A percentile compares a stretch with the other conserved stretches of the same genome.
Evolutionary conservation across 768 basidiomycete genomes (phyloP).

Genomic region (Lentinus brumalis): DNA sequence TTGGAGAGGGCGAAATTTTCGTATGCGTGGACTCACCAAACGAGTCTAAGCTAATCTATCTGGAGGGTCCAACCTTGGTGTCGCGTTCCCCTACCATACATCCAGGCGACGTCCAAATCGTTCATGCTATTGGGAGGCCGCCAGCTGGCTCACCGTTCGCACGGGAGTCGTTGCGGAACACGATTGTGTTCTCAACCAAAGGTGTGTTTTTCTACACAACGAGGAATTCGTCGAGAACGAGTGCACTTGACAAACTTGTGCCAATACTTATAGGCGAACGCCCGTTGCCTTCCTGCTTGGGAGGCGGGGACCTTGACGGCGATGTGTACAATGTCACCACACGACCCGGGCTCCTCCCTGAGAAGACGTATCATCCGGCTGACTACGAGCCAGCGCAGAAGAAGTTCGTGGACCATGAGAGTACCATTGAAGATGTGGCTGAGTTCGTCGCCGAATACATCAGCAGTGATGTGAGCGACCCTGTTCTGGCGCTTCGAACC

Average conservation of each 20-base stretch:
- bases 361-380: conserved; percentile 40
- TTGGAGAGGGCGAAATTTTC: conserved; percentile 60
- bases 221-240: no score
- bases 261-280: conserved; percentile 44
- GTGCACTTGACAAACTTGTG: neutral
- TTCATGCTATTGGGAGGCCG: conserved; percentile 59
- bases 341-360: conserved; percentile 29
- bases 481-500: no score
- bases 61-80: conserved; percentile 57
- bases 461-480: conserved; percentile 54
- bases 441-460: conserved; percentile 74
- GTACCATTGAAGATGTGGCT: conserved; percentile 65
- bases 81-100: conserved; percentile 71
- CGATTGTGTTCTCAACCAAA: conserved; percentile 62
- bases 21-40: conserved; percentile 52
- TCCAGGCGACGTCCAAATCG: conserved; percentile 69
- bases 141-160: conserved; percentile 54
- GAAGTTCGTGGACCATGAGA: conserved; percentile 46
- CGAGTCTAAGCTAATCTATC: conserved; percentile 39
- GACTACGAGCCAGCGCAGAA: conserved; percentile 49
- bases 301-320: conserved; percentile 71
- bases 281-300: conserved; percentile 62
- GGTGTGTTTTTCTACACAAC: conserved; percentile 37
- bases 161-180: conserved; percentile 55
- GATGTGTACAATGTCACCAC: conserved; percentile 29